Conservation (phyloP, 371 early-diverging fungal species). For the Mortierella sp. region DNA sequence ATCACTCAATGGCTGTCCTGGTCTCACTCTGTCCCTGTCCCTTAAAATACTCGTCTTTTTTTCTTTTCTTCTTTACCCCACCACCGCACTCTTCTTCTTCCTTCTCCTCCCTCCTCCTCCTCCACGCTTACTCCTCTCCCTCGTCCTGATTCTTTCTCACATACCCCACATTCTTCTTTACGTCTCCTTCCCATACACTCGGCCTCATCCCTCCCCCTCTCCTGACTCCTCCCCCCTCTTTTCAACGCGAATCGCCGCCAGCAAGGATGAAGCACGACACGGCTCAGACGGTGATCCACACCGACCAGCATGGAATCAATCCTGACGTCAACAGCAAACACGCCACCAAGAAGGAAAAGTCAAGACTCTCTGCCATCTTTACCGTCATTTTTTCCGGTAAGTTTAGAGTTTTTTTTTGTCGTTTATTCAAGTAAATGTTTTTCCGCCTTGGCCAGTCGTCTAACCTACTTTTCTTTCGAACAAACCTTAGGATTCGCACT, state of each 20-base stretch:
- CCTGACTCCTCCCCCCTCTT: not conserved
- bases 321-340: not conserved
- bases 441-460: too few species aligned
- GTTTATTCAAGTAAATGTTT: too few species aligned
- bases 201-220: not conserved
- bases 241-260: not conserved
- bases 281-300: not conserved
- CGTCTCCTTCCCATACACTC: not conserved
- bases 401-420: not conserved
- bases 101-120: not conserved
- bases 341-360: slow-evolving; percentile 16
- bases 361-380: slow-evolving; percentile 30
- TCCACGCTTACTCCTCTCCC: not conserved
- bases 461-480: not conserved
- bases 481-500: slow-evolving; percentile 31
- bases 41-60: not conserved
- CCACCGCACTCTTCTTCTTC: not conserved
- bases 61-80: not conserved
- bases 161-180: not conserved
- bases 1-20: not conserved
- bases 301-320: not conserved
- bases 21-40: not conserved
- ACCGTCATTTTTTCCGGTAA: slow-evolving; percentile 44
- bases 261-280: not conserved
- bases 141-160: too few species aligned